These are phyloP conservation scores for Metschnikowia lunata DNA, from an alignment of 805 yeast species.

Conservation along the genomic window DNA sequence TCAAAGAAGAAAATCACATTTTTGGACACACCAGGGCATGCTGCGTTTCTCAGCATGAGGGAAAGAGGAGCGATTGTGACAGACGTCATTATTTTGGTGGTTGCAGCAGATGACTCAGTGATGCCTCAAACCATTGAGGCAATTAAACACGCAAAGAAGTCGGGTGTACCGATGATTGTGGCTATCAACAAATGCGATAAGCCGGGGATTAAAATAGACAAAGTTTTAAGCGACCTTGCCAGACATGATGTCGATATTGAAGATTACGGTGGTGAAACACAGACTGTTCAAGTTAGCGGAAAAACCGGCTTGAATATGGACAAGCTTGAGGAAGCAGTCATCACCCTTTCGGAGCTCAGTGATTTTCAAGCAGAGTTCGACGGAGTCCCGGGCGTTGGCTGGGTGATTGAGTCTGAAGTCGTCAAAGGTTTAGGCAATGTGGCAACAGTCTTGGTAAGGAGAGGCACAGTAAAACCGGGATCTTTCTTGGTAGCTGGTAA, in stretches of 20 bases:
- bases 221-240: constrained; percentile 73
- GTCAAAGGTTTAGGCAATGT: constrained; percentile 79
- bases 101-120: constrained; percentile 95
- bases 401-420: constrained; percentile 81
- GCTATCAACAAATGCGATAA: constrained; percentile 92
- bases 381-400: constrained; percentile 69
- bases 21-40: constrained; percentile 97
- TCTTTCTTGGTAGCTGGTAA: constrained; percentile 78
- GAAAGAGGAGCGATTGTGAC: constrained; percentile 94
- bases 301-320: constrained; percentile 88
- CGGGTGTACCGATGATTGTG: constrained; percentile 80
- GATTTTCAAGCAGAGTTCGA: constrained; percentile 62
- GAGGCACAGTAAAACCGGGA: constrained; percentile 74
- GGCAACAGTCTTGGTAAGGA: constrained; percentile 77
- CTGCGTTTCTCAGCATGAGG: constrained; percentile 93
- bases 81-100: constrained; percentile 86
- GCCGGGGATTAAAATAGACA: constrained; percentile 68
- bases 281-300: constrained; percentile 83
- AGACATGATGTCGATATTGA: constrained; percentile 78
- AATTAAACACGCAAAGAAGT: constrained; percentile 80
- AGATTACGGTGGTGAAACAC: constrained; percentile 93
- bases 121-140: constrained; percentile 98
- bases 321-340: constrained; percentile 81
- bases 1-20: constrained; percentile 79
- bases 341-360: constrained; percentile 76